These are phyloP conservation scores for Austroboletus festivus DNA, from an alignment of 768 basidiomycete genomes.

Conservation along the genomic window DNA sequence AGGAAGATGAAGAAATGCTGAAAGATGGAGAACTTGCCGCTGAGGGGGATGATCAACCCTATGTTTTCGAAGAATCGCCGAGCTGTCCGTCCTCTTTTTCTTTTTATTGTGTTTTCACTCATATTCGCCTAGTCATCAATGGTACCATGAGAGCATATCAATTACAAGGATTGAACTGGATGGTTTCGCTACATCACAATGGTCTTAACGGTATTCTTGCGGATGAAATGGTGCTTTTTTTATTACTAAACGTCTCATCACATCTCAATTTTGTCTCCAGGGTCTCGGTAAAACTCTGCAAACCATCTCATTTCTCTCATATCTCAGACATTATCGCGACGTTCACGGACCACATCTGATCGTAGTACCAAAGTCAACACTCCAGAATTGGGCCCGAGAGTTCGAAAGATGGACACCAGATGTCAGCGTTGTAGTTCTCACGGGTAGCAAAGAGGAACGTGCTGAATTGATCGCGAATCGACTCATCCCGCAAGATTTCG, in stretches of 20 bases:
- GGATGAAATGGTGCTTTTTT: conserved; percentile 99
- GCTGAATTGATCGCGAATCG: conserved; percentile 73
- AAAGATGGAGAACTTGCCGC: conserved; percentile 80
- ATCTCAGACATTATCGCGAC: conserved; percentile 85
- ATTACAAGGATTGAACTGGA: conserved; percentile 96
- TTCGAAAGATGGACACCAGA: conserved; percentile 95
- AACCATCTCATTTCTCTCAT: conserved; percentile 92
- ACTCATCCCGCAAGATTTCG: conserved; percentile 84
- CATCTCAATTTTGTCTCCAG: not conserved
- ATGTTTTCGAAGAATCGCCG: conserved; percentile 92
- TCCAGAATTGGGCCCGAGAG: conserved; percentile 97
- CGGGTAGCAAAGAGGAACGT: conserved; percentile 89
- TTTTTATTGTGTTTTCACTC: not conserved
- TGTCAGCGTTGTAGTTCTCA: conserved; percentile 95
- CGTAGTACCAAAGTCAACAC: conserved; percentile 96
- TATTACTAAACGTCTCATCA: conserved; percentile 74
- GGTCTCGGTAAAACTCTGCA: conserved; percentile 67
- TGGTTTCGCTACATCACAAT: conserved; percentile 94
- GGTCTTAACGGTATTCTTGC: conserved; percentile 96
- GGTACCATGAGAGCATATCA: conserved; percentile 95
- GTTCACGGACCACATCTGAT: conserved; percentile 98
- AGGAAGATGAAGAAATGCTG: conserved; percentile 94
- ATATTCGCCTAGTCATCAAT: conserved; percentile 63
- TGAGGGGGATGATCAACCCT: conserved; percentile 85
- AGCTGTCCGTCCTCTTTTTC: conserved; percentile 53